Base-by-base conservation (phyloP, 2,329 filamentous ascomycete genomes). In the Claviceps africana region DNA sequence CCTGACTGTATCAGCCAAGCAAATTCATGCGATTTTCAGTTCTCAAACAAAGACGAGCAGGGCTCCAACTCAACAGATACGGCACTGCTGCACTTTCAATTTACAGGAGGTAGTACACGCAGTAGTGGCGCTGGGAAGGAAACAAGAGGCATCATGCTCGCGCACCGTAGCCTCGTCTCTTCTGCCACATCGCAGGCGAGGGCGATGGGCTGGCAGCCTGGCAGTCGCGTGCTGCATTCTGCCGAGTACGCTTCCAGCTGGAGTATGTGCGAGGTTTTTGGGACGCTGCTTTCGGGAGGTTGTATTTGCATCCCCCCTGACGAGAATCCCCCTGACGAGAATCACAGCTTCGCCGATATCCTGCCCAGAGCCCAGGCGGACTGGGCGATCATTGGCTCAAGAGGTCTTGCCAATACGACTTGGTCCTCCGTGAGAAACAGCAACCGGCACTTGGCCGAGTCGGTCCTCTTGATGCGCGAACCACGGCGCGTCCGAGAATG, bases 221-320 rank as follows among this genome's bases (percentile, higher is more conserved):
- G 25, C 15, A 25, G 37, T 21, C 51, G 51, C 25, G 22, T 52
- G 35, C 11, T 48, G 28, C 51, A 52, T 6, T 6, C 2, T 31
- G 40, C 40, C 19, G 10, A 21, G 10, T 45, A 49, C 39, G 45
- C 10, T 10, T 52, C 51, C 8, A 43, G 19, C 28, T 43, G 31
- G 47, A 49, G 51, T 44, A 6, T 49, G 4, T 47, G 30, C 30
- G 51, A 52, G 51, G 46, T 48, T 15, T 33, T 48, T 15, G 47
- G 47, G 35, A 46, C 46, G 4, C 39, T 52, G 5, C 46, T 49
- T 30, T 48, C 31, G 7, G 51, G 51, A 25, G 46, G 51, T 13
- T 52, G 46, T 22, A 17, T 52, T 21, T 52, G 51, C 21, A 39
- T 49, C 17, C 37, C 37, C 19, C n/a, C 45, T 13, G 46, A 40